Conservation (phyloP, 2,329 filamentous ascomycete genomes). For the Neurospora sp. region DNA sequence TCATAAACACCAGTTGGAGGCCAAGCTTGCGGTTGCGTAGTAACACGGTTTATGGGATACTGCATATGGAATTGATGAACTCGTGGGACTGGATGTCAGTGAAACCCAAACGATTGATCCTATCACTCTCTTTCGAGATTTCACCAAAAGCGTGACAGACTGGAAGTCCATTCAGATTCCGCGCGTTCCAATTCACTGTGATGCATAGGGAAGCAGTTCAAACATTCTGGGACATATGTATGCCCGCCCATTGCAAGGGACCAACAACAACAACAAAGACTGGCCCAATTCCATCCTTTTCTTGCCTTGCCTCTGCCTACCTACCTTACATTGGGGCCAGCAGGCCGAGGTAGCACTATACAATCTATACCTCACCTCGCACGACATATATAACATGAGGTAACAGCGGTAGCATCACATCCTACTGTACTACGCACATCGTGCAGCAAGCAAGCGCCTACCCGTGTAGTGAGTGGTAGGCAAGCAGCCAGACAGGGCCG, state of each 20-base stretch:
- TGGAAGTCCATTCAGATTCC: background rate
- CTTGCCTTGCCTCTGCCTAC: background rate
- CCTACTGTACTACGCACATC: background rate
- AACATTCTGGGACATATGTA: background rate
- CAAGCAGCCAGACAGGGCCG: background rate
- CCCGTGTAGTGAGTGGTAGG: background rate
- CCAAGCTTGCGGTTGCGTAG: background rate
- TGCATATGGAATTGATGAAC: background rate
- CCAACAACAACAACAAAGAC: background rate
- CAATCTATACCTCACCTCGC: background rate
- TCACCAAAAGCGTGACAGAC: background rate
- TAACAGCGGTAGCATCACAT: background rate
- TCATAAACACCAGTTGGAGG: background rate
- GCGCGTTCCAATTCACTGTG: background rate
- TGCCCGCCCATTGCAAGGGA: background rate
- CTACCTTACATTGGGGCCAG: background rate
- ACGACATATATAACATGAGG: background rate
- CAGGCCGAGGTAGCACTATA: background rate
- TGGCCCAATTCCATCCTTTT: background rate
- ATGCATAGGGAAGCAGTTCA: background rate
- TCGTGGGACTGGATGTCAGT: background rate
- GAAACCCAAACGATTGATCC: background rate
- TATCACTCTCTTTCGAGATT: background rate
- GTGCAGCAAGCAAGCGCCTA: background rate
- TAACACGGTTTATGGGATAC: background rate